Base-by-base conservation (phyloP, 1,284 basidiomycete genomes). In the Irpex lacteus region DNA sequence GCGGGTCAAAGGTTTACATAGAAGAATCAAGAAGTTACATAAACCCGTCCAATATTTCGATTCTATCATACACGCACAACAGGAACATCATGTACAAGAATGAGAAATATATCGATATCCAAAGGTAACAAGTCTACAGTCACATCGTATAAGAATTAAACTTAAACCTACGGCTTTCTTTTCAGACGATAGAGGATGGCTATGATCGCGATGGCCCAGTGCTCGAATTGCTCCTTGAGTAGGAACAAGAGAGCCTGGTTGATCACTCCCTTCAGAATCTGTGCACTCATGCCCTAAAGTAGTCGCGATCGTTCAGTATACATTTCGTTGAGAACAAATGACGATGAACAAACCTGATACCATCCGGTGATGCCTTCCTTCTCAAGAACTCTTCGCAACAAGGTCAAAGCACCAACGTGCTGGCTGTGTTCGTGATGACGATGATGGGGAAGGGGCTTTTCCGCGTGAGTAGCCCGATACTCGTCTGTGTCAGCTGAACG, bases 181-280 rank as follows among this genome's bases (percentile, higher is more conserved):
- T 67, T 71, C 19, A 74, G 53, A 9, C 67, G 64, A 38, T 70
- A 73, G 38, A 78, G 75, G 53, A 88, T 64, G 32, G 86, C 73
- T 80, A 92, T 86, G 66, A 93, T 83, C 36, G 79, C 76, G 40
- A 93, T 75, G 2, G 90, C 85, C 84, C 89, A 93, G 13, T 86
- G 85, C 73, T 94, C 91, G 69, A 94, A 93, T 72, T 92, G 89
- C 70, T 94, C 91, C 75, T 93, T 94, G 66, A 90, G 90, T 81
- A 90, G 86, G 79, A 92, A 92, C 60, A 92, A 76, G 65, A 92
- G 75, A 1, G 89, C 94, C 76, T 96, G 93, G 4, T 92, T 90
- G 15, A 96, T 76, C 19, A 96, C 93, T 0, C 95, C 95, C 76
- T 96, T 96, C 64, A 86, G 87, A 66, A 96, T 94, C 74, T 96